Percentiles rank a stretch among this genome's conserved stretches.
phyloP scores from a whole-genome alignment of 495 filamentous ascomycete genomes.

The Poronia punctata region DNA sequence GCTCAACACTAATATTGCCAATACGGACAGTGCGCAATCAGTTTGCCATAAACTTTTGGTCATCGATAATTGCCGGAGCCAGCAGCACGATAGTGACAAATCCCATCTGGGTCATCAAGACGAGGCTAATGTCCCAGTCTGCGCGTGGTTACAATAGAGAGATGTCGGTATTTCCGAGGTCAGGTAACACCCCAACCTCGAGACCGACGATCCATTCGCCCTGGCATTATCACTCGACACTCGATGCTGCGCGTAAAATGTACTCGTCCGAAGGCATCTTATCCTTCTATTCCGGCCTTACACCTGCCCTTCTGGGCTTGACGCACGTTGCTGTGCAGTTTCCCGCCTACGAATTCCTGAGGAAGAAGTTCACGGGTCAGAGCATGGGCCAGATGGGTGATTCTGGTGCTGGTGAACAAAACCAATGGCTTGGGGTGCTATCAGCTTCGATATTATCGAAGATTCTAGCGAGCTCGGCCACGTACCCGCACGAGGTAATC shows the following conservation, averaged over 20 bases:
- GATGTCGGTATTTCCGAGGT: conserved; percentile 35
- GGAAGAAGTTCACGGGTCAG: conserved; percentile 80
- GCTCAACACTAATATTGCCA: not conserved
- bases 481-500: conserved; percentile 95
- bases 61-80: conserved; percentile 82
- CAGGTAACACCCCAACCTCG: conserved; percentile 40
- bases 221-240: conserved; percentile 83
- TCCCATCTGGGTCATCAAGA: conserved; percentile 99
- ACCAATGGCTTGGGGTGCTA: conserved; percentile 61
- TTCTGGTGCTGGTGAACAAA: conserved; percentile 26
- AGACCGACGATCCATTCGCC: conserved; percentile 51
- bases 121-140: conserved; percentile 88
- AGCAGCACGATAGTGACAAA: conserved; percentile 96
- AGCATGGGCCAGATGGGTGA: conserved; percentile 59
- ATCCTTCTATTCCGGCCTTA: conserved; percentile 93
- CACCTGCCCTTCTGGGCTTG: conserved; percentile 84
- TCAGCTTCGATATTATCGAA: conserved; percentile 92
- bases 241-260: conserved; percentile 93
- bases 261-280: conserved; percentile 77
- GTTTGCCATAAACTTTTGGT: conserved; percentile 52
- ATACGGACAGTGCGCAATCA: conserved; percentile 25
- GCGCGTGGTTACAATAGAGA: conserved; percentile 25
- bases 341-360: conserved; percentile 89
- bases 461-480: conserved; percentile 86
- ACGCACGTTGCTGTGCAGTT: conserved; percentile 98